Conservation (phyloP, 352 stramenopile species). For the Aphanomyces cochlioides region DNA sequence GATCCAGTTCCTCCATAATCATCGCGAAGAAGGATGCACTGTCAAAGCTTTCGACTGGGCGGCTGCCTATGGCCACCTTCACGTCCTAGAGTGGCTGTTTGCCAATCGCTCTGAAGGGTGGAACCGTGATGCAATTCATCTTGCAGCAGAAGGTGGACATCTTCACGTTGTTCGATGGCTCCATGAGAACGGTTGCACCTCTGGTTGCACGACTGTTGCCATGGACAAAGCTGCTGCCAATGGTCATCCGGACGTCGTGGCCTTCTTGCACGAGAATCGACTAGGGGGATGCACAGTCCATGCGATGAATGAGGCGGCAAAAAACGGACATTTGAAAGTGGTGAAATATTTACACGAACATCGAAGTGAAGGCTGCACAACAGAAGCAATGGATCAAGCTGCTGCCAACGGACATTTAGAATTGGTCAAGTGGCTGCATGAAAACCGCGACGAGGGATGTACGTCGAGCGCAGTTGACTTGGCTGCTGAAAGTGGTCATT, state of each 20-base stretch:
- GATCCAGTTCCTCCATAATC: slow-evolving; percentile 40
- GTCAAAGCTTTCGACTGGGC: slow-evolving; percentile 5
- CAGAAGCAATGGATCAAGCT: slow-evolving; percentile 18
- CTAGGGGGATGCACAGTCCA: slow-evolving; percentile 33
- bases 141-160: slow-evolving; percentile 1
- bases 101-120: not conserved
- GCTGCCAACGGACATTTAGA: slow-evolving; percentile 19
- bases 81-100: slow-evolving; percentile 1
- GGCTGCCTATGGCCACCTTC: slow-evolving; percentile 3
- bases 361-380: not conserved
- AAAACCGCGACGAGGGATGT: not conserved
- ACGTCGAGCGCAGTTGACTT: slow-evolving; percentile 1
- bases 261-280: not conserved
- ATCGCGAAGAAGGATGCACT: slow-evolving; percentile 18
- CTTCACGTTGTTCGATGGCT: slow-evolving; percentile 1
- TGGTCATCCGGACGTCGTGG: not conserved
- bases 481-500: slow-evolving; percentile 12
- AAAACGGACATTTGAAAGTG: slow-evolving; percentile 30
- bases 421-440: not conserved
- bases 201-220: not conserved
- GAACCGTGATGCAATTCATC: not conserved
- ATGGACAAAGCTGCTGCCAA: slow-evolving; percentile 4
- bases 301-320: slow-evolving; percentile 34
- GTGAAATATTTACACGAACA: slow-evolving; percentile 35
- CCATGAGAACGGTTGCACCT: not conserved